Percentiles rank a stretch among this genome's conserved stretches.
Evolutionary conservation across 805 yeast species (phyloP).

Genomic region (Candida nemodendra): DNA sequence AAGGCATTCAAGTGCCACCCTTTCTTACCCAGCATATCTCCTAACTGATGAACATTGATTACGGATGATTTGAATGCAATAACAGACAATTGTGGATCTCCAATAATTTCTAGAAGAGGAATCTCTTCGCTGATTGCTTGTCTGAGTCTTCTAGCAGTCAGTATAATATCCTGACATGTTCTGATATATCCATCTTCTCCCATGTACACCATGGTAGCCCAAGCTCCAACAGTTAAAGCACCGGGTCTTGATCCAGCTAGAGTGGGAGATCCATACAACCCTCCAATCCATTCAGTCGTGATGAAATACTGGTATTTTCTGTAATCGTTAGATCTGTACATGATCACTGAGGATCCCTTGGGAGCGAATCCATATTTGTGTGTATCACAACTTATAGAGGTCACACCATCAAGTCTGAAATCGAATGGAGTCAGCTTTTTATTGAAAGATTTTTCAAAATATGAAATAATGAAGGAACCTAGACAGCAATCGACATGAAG

Average conservation of each 20-base stretch:
- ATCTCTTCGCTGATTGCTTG: slow-evolving; percentile 42
- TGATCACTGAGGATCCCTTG: slow-evolving; percentile 88
- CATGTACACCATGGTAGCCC: slow-evolving; percentile 85
- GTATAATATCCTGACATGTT: slow-evolving; percentile 64
- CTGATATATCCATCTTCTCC: slow-evolving; percentile 82
- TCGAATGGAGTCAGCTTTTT: slow-evolving; percentile 60
- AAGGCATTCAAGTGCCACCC: slow-evolving; percentile 92
- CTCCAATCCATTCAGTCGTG: slow-evolving; percentile 87
- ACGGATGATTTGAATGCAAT: slow-evolving; percentile 65
- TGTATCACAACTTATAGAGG: slow-evolving; percentile 98
- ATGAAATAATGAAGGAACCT: slow-evolving; percentile 88
- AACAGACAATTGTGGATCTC: slow-evolving; percentile 84
- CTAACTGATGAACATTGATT: slow-evolving; percentile 72
- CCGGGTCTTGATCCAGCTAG: slow-evolving; percentile 97
- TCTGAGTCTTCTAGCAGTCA: slow-evolving; percentile 60
- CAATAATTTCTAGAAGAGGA: slow-evolving; percentile 66
- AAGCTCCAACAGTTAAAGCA: slow-evolving; percentile 95
- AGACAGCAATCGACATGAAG: slow-evolving; percentile 95
- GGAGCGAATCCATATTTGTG: slow-evolving; percentile 99
- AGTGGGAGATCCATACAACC: slow-evolving; percentile 94
- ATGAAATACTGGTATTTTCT: slow-evolving; percentile 84
- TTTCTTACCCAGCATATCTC: slow-evolving; percentile 62
- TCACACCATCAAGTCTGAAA: slow-evolving; percentile 87
- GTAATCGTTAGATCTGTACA: slow-evolving; percentile 72
- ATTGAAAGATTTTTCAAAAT: slow-evolving; percentile 54